Evolutionary conservation across 495 filamentous ascomycete genomes (phyloP).

Genomic region (Aspergillus sclerotiicarbonarius): DNA sequence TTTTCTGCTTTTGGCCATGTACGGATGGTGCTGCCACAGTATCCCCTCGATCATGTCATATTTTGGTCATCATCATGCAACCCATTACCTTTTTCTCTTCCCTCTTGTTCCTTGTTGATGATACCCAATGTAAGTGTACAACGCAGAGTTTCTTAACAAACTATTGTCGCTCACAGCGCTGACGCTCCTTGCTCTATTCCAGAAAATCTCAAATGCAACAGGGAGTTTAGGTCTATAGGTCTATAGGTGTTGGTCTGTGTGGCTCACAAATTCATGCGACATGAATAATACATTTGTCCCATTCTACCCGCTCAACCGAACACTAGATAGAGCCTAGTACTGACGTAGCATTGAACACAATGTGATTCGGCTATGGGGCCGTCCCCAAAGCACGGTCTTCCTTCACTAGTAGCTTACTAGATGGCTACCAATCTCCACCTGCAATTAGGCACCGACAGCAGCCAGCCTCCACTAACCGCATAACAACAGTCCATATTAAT

Average conservation of each 20-base stretch:
- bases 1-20: background rate
- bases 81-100: background rate
- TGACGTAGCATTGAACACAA: background rate
- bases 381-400: too few species aligned
- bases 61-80: background rate
- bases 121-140: constrained; percentile 11
- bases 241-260: background rate
- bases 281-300: background rate
- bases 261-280: background rate
- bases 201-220: background rate
- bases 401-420: too few species aligned
- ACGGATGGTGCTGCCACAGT: background rate
- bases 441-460: background rate
- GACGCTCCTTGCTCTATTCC: background rate
- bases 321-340: background rate
- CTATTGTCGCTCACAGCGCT: background rate
- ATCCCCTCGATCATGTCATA: background rate
- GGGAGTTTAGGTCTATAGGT: background rate
- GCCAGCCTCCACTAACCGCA: background rate
- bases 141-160: background rate
- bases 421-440: background rate
- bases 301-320: background rate
- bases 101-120: constrained; percentile 7
- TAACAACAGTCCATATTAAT: background rate
- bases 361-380: too few species aligned